A percentile compares a stretch with the other conserved stretches of the same genome.
Evolutionary conservation across 768 basidiomycete genomes (phyloP).

Genomic region (Steccherinum ochraceum): DNA sequence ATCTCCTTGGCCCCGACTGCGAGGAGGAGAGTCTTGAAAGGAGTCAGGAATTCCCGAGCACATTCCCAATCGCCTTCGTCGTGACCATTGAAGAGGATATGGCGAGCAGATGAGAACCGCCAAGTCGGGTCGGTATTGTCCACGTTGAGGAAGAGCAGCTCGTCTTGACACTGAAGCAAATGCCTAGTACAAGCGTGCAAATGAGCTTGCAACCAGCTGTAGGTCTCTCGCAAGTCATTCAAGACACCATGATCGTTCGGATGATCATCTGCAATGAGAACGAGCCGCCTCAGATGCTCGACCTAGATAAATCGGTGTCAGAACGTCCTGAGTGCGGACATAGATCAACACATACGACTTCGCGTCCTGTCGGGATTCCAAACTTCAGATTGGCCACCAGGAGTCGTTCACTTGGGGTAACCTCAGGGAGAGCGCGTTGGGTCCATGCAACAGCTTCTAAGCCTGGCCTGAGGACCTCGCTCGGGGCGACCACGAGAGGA

Average conservation of each 20-base stretch:
- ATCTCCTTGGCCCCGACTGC: constrained; percentile 11
- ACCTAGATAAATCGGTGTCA: constrained; percentile 34
- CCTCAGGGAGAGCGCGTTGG: constrained; percentile 31
- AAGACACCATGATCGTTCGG: constrained; percentile 24
- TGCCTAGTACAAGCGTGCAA: background rate
- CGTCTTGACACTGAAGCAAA: background rate
- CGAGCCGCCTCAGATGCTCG: constrained; percentile 32
- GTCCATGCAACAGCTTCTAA: constrained; percentile 42
- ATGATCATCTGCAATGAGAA: constrained; percentile 21
- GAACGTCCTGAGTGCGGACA: background rate
- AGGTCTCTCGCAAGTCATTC: constrained; percentile 35
- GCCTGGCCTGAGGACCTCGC: constrained; percentile 29
- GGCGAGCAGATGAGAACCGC: constrained; percentile 32
- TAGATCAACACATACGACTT: constrained; percentile 31
- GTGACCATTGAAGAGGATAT: constrained; percentile 31
- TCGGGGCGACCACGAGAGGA: constrained; percentile 31
- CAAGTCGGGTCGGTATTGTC: constrained; percentile 28
- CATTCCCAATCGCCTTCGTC: constrained; percentile 23
- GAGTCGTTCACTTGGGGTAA: constrained; percentile 25
- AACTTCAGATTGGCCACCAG: constrained; percentile 29
- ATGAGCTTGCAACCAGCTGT: constrained; percentile 24
- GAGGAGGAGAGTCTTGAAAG: constrained; percentile 12
- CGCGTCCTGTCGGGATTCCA: constrained; percentile 31
- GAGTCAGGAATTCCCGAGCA: constrained; percentile 18
- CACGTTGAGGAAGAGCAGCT: constrained; percentile 41